Base-by-base conservation (phyloP, 1,284 basidiomycete species). In the Moniliophthora roreri region DNA sequence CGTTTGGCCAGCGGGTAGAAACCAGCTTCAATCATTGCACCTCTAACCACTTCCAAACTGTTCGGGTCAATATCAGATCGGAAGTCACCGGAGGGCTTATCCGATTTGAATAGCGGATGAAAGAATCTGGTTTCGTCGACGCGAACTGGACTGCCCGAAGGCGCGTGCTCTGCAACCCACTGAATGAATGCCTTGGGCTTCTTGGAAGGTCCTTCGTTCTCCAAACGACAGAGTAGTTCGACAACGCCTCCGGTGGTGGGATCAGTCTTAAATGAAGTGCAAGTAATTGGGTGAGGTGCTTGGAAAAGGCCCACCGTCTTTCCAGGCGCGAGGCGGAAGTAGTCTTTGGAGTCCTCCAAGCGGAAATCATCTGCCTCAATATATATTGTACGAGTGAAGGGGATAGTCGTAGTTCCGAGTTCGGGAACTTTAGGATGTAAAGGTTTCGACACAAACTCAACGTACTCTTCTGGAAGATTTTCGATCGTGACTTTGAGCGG, bases 121-220 rank as follows among this genome's bases (percentile, higher is more conserved):
- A 98, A 98, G 64, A 98, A 83, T 48, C 95, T 86, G 37, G 91
- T 92, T 74, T 99, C 94, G 67, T 94, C 87, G 59, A 99, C 78
- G 47, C 75, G 73, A 39, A 98, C 88, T 9, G 95, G 94, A 58
- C 89, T 92, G 10, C 85, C 81, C 0, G 87, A 87, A 5, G 86
- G 74, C 10, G 82, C 77, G 63, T 95, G 90, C 60, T 92, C 88
- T 40, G 93, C 94, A 15, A 99, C 92, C 97, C 97, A 99, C 68
- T 99, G 97, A 66, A 99, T 94, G 75, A 89, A 99, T 13, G 95
- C 89, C 69, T 98, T 97, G 28, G 95, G 90, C 69, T 98, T 98
- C 69, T 84, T 87, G 26, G 76, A 69, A 9, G 76, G 67, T 9
- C 78, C 80, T 37, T 77, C 79, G 60, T 93, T 82, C 69, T 98